Conservation (phyloP, 768 basidiomycete genomes). For the Tubosaeta sp. region DNA sequence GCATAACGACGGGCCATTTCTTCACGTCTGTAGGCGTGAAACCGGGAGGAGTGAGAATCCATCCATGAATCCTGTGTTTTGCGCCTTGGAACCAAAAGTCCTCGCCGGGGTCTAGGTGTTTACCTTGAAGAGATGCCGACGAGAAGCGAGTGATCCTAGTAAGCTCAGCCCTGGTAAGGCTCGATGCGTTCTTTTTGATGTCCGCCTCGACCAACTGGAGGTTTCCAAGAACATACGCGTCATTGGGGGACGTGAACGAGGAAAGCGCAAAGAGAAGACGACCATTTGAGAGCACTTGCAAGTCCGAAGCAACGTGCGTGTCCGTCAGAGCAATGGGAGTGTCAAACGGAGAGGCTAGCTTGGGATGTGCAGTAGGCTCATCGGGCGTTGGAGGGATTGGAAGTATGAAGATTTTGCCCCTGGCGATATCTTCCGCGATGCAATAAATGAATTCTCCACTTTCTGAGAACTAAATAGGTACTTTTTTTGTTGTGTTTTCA, state of each 20-base stretch:
- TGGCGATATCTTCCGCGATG: slow-evolving; percentile 74
- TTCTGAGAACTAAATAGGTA: slow-evolving; percentile 57
- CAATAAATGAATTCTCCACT: slow-evolving; percentile 68
- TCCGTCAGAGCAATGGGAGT: slow-evolving; percentile 59
- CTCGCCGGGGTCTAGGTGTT: slow-evolving; percentile 59
- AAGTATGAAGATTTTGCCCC: slow-evolving; percentile 67
- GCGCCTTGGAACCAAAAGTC: slow-evolving; percentile 92
- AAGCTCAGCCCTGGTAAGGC: slow-evolving; percentile 31
- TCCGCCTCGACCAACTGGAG: slow-evolving; percentile 43
- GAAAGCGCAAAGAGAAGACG: slow-evolving; percentile 70
- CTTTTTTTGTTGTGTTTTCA: neutral
- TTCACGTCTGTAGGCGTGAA: slow-evolving; percentile 61
- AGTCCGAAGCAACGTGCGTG: slow-evolving; percentile 51
- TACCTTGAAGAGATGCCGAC: slow-evolving; percentile 48
- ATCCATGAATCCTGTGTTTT: slow-evolving; percentile 75
- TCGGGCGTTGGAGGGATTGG: slow-evolving; percentile 61
- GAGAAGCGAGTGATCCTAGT: slow-evolving; percentile 66
- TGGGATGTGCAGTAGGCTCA: slow-evolving; percentile 49
- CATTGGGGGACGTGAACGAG: slow-evolving; percentile 75
- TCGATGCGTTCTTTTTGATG: slow-evolving; percentile 30
- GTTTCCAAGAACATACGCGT: slow-evolving; percentile 61
- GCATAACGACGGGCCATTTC: slow-evolving; percentile 74
- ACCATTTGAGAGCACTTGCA: slow-evolving; percentile 56
- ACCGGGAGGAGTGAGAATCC: slow-evolving; percentile 75
- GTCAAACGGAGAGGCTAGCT: slow-evolving; percentile 37